Evolutionary conservation across 176 grass and related monocot genomes (phyloP), one percentile per base, ranked within the genome.

Genomic region (Phyllostachys edulis): DNA sequence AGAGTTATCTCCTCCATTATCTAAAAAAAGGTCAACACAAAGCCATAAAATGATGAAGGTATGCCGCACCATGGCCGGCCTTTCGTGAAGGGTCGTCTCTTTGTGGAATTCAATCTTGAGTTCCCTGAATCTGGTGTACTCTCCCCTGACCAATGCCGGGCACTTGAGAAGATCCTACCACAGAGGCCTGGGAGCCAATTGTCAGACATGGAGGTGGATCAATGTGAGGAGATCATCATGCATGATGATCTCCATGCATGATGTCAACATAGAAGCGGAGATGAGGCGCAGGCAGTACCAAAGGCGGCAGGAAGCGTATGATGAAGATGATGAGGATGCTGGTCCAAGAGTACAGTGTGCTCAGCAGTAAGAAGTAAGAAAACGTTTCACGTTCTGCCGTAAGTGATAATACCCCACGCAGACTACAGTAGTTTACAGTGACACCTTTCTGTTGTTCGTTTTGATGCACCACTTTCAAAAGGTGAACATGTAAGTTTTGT

Each of bases 11-110:
- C n/a, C n/a, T n/a, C n/a, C n/a, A n/a, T n/a, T n/a, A n/a, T n/a
- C n/a, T n/a, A n/a, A n/a, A n/a, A n/a, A n/a, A n/a, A 93, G 91
- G 87, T 78, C 91, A 93, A 86, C 78, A 85, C 80, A 97, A 97
- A 71, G 94, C 89, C 63, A 90, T 97, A 69, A 69, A 87, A 93
- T 17, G 91, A 93, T 24, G 91, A 97, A 75, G 94, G 87, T 21
- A 91, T 91, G 91, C 91, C 94, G 9, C 88, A 91, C 50, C 82
- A 83, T 77, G 81, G 89, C 16, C 69, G 89, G 50, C 78, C 89
- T 10, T 97, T 93, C 87, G 90, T 93, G 87, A 97, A 93, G 74
- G 94, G 89, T 0, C 72, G 73, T 56, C 89, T 93, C 12, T 97
- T 91, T 65, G 81, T 97, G 67, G 72, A 91, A 76, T 93, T 97